These are phyloP conservation scores for Cryptococcus sp. DNA, from an alignment of 1,284 basidiomycete species.

Conservation along the genomic window DNA sequence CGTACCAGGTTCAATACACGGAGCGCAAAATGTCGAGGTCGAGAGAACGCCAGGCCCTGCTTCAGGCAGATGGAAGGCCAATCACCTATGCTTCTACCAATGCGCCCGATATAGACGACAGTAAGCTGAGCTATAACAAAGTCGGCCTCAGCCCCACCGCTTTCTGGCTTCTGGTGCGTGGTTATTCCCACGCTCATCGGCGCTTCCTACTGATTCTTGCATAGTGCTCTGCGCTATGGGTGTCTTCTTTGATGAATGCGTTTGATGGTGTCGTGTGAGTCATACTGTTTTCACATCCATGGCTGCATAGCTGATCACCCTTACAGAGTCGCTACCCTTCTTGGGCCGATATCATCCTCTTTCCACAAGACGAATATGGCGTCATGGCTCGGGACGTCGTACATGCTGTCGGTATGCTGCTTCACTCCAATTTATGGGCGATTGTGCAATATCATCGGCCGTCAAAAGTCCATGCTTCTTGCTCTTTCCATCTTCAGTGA, in stretches of 20 bases:
- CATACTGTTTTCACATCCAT: neutral
- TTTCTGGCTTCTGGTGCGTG: constrained; percentile 37
- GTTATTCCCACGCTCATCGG: neutral
- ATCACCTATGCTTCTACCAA: neutral
- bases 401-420: constrained; percentile 77
- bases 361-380: constrained; percentile 59
- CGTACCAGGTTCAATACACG: no score
- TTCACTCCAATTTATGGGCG: constrained; percentile 88
- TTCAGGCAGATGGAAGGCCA: no score
- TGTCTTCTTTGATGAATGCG: constrained; percentile 64
- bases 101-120: neutral
- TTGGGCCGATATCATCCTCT: constrained; percentile 48
- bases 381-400: constrained; percentile 80
- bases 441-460: constrained; percentile 80
- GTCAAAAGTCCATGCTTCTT: constrained; percentile 70
- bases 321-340: constrained; percentile 60
- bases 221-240: constrained; percentile 28
- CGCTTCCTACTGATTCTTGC: neutral
- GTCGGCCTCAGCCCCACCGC: constrained; percentile 21
- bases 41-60: no score
- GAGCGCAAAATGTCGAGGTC: no score
- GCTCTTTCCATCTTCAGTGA: constrained; percentile 77
- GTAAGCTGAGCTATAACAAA: constrained; percentile 26
- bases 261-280: constrained; percentile 69
- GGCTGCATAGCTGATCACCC: neutral